phyloP scores from a whole-genome alignment of 176 grass and related monocot genomes.

The Phoenix dactylifera region DNA sequence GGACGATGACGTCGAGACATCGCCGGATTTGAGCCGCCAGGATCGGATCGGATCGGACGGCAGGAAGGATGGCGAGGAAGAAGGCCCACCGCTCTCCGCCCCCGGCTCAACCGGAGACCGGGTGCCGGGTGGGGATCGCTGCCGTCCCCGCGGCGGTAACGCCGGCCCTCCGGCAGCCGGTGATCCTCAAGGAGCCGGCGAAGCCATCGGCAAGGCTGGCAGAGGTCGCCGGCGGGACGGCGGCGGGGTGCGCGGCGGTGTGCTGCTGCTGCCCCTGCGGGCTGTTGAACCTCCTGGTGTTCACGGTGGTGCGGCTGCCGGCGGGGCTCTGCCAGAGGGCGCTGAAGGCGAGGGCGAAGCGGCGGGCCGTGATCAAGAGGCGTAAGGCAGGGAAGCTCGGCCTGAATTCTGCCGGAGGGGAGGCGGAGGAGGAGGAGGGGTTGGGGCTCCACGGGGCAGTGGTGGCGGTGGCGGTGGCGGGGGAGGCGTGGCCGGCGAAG shows the following conservation, averaged over 20 bases:
- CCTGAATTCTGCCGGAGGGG: slow-evolving; percentile 12
- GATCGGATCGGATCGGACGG: no score
- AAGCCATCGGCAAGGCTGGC: slow-evolving; percentile 13
- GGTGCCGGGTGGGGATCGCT: background rate
- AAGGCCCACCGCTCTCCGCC: background rate
- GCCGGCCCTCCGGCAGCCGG: slow-evolving; percentile 6
- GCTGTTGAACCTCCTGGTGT: slow-evolving; percentile 47
- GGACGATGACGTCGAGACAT: no score
- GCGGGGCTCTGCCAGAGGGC: slow-evolving; percentile 44
- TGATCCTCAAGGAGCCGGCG: slow-evolving; percentile 11
- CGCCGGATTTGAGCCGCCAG: no score
- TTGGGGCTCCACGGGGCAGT: slow-evolving; percentile 1
- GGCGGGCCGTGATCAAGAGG: background rate
- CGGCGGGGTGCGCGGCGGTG: slow-evolving; percentile 53
- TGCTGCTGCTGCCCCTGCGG: slow-evolving; percentile 63
- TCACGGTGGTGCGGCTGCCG: slow-evolving; percentile 51
- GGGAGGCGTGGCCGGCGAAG: slow-evolving; percentile 1
- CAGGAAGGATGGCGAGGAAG: no score
- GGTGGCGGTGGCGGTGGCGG: background rate
- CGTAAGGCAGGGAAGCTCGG: background rate
- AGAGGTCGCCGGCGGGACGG: slow-evolving; percentile 67
- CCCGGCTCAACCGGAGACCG: background rate
- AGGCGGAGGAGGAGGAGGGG: background rate
- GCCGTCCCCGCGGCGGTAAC: background rate
- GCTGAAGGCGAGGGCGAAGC: background rate